These are phyloP conservation scores for Prunus mume DNA, from an alignment of 306 rosid species.

Conservation along the genomic window DNA sequence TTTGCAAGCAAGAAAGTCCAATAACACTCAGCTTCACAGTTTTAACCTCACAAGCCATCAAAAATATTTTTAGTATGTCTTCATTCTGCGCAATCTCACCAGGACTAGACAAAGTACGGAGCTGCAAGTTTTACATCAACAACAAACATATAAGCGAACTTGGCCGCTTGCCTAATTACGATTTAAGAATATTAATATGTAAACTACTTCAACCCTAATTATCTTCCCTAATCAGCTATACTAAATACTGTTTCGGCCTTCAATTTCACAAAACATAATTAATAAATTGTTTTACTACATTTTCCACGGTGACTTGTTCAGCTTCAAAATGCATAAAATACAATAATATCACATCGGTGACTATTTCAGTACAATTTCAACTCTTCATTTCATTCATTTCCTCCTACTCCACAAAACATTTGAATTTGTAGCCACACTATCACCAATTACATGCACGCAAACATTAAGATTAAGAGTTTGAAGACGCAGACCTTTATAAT, in stretches of 20 bases:
- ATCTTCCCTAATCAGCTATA: not conserved
- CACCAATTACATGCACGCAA: not conserved
- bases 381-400: not conserved
- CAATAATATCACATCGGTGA: not conserved
- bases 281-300: not conserved
- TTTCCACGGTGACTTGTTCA: not conserved
- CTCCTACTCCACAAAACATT: not conserved
- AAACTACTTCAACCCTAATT: not conserved
- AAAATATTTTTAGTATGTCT: slow-evolving; percentile 80
- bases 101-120: slow-evolving; percentile 77
- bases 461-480: not conserved
- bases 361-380: not conserved
- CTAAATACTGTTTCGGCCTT: not conserved
- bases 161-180: not conserved
- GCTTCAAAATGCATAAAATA: not conserved
- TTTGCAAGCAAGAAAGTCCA: slow-evolving; percentile 93
- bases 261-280: not conserved
- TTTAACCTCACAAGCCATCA: slow-evolving; percentile 89
- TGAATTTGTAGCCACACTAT: not conserved
- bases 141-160: slow-evolving; percentile 22
- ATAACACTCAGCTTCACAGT: slow-evolving; percentile 83
- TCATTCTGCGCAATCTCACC: slow-evolving; percentile 87
- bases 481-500: slow-evolving; percentile 67
- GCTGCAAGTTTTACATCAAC: slow-evolving; percentile 56
- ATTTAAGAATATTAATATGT: not conserved